phyloP scores from a whole-genome alignment of 2,329 filamentous ascomycete species.

The Aspergillus proliferans region DNA sequence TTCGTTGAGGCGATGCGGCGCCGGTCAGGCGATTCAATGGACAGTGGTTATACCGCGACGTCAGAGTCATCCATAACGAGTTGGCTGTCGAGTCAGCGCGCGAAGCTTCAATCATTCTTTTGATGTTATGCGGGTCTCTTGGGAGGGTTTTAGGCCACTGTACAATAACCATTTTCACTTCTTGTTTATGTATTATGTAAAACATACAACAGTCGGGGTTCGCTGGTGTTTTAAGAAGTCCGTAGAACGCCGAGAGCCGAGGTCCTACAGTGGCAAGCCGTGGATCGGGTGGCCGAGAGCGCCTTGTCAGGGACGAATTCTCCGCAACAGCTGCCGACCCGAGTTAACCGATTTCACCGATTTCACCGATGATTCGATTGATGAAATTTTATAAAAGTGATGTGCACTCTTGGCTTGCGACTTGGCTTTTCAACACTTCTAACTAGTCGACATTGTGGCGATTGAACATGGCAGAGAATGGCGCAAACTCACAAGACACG shows the following conservation, averaged over 20 bases:
- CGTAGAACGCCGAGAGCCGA: background rate
- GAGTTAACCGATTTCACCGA: background rate
- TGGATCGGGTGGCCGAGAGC: background rate
- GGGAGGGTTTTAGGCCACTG: no score
- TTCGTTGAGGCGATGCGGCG: slow-evolving; percentile 20
- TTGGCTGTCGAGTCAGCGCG: background rate
- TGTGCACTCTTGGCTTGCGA: background rate
- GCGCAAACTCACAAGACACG: background rate
- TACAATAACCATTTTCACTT: no score
- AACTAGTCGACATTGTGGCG: background rate
- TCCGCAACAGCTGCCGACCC: background rate
- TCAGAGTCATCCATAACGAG: background rate
- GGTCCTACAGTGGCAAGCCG: background rate
- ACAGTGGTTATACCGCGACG: background rate
- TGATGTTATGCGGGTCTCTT: background rate
- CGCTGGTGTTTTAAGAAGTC: no score
- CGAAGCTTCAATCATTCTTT: background rate
- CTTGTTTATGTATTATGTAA: no score
- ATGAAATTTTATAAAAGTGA: background rate
- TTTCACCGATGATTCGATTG: background rate
- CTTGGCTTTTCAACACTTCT: background rate
- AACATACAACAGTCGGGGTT: no score
- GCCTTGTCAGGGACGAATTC: background rate
- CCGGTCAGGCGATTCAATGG: background rate
- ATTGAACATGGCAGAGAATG: background rate